phyloP scores from a whole-genome alignment of 495 filamentous ascomycete species.

The Podospora tetraspora region DNA sequence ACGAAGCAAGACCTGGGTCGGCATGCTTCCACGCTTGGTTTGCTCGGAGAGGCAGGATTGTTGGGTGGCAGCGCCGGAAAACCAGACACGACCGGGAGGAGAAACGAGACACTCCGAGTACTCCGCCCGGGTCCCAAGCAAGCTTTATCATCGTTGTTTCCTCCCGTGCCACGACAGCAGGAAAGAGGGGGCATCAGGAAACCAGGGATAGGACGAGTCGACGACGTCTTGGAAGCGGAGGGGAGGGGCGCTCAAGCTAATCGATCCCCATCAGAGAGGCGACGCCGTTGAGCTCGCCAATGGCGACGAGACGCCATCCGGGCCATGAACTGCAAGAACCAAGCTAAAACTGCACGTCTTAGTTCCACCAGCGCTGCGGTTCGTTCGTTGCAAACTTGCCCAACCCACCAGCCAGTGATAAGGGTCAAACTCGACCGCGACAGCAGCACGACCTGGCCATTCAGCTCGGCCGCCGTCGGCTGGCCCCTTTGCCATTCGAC shows the following conservation, averaged over 20 bases:
- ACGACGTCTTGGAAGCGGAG: neutral
- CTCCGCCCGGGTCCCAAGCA: neutral
- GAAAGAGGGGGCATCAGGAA: neutral
- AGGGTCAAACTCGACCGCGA: neutral
- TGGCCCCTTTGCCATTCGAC: conserved; percentile 3
- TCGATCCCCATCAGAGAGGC: conserved; percentile 1
- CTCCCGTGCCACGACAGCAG: neutral
- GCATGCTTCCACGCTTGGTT: neutral
- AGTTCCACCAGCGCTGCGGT: conserved; percentile 10
- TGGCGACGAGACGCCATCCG: neutral
- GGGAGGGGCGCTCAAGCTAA: neutral
- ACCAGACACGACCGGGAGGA: neutral
- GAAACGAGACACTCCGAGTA: neutral
- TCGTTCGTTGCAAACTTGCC: conserved; percentile 11
- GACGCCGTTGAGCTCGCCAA: conserved; percentile 2
- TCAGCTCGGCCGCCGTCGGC: neutral
- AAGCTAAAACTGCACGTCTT: conserved; percentile 13
- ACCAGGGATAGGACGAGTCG: neutral
- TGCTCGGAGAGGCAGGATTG: neutral
- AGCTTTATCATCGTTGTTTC: neutral
- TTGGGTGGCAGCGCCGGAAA: neutral
- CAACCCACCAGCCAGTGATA: conserved; percentile 14
- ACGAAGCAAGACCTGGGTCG: neutral
- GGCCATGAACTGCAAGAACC: neutral
- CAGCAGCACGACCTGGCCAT: conserved; percentile 7